A percentile compares a stretch with the other conserved stretches of the same genome.
Conservation (phyloP, 106 monocot genomes). For the Gastrodia elata region DNA sequence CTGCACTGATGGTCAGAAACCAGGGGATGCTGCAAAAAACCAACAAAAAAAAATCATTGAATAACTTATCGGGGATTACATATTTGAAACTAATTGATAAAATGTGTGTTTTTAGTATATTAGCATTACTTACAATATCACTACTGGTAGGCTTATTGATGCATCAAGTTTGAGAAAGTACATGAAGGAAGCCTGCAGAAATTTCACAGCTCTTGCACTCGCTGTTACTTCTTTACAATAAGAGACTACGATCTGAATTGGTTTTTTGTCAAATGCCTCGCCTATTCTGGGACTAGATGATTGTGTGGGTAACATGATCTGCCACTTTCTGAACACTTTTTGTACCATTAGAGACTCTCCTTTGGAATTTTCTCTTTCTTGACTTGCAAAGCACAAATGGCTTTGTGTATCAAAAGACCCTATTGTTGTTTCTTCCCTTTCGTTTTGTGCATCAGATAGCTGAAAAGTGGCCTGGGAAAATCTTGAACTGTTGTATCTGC, state of each 20-base stretch:
- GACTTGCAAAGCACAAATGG: slow-evolving; percentile 20
- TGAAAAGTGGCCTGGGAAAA: slow-evolving; percentile 24
- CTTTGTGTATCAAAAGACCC: slow-evolving; percentile 29
- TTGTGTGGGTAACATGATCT: slow-evolving; percentile 34
- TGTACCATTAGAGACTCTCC: slow-evolving; percentile 28
- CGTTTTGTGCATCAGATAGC: slow-evolving; percentile 27
- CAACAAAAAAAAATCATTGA: neutral
- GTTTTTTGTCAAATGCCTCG: slow-evolving; percentile 15
- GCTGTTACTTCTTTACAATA: slow-evolving; percentile 8
- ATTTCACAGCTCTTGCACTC: slow-evolving; percentile 10
- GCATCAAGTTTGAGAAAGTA: slow-evolving; percentile 46
- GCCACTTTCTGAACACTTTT: slow-evolving; percentile 51
- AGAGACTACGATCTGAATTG: slow-evolving; percentile 7
- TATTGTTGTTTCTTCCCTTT: slow-evolving; percentile 25
- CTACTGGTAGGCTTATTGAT: slow-evolving; percentile 43
- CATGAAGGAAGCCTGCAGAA: slow-evolving; percentile 21
- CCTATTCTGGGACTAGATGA: slow-evolving; percentile 15
- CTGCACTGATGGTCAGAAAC: slow-evolving; percentile 35
- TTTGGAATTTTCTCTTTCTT: slow-evolving; percentile 15
- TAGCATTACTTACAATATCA: slow-evolving; percentile 54
- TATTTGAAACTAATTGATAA: neutral
- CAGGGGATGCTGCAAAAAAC: slow-evolving; percentile 51
- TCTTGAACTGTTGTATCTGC: slow-evolving; percentile 23
- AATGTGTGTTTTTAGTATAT: neutral
- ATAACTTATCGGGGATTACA: neutral